Evolutionary conservation across 495 filamentous ascomycete species (phyloP), one percentile per base, ranked within the genome.

Genomic region (Penicillium steckii): DNA sequence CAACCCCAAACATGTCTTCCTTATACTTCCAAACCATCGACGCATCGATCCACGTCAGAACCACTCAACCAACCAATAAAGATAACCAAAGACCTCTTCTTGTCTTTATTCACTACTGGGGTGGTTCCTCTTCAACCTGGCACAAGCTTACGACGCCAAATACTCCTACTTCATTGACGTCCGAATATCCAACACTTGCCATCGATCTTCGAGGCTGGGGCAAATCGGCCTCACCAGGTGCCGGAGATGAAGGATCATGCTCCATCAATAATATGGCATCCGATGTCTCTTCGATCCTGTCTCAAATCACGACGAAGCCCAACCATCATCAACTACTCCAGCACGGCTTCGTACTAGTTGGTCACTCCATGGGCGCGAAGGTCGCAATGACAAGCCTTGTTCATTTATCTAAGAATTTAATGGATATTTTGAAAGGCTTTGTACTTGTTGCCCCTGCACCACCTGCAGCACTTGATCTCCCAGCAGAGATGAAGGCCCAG

Each of bases 291-390:
- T 43, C 46, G 1, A 26, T 65, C 4, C 53, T 77, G 12, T 29
- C 32, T 1, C 40, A 61, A 8, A 47, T 73, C 3, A 26, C 45
- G 1, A 24, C 53, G n/a, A 19, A 59, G 9, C 22, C 29, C 0
- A 41, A 41, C 2, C 51, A 46, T 9, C 22, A 40, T 3, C 23
- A 54, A 23, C 48, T 59, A 2, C 46, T 62, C 7, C 19, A 50
- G 0, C 23, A 69, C 26, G 67, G 66, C 12, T 47, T 74, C 21
- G 44, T 76, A 6, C 52, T 76, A 2, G 52, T 73, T 15, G 72
- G 70, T 3, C 73, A 72, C 51, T 76, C 75, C 0, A 75, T 76
- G 73, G 71, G 73, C 17, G 71, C 64, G 7, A 76, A 74, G 48
- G 64, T 75, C n/a, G 65, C 69, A 2, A 58, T 72, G 8, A 61